These are phyloP conservation scores for Spiromastix sp. DNA, from an alignment of 2,329 filamentous ascomycete genomes.

Conservation along the genomic window DNA sequence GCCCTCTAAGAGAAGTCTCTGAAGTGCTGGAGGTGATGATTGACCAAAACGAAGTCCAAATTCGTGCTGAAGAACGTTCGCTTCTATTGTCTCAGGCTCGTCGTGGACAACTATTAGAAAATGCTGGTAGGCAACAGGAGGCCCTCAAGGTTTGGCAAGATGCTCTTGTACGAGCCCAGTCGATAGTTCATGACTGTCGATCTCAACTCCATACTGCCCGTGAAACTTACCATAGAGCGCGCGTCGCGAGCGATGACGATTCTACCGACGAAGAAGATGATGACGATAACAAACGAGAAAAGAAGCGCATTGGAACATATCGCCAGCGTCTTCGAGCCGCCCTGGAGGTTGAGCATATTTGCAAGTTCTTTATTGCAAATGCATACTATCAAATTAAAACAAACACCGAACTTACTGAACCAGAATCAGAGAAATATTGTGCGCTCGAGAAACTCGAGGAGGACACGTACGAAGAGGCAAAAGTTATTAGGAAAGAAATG, in stretches of 20 bases:
- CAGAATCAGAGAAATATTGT: slow-evolving; percentile 57
- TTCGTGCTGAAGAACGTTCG: slow-evolving; percentile 59
- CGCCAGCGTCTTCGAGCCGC: slow-evolving; percentile 60
- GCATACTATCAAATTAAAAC: slow-evolving; percentile 75
- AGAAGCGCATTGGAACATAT: slow-evolving; percentile 44
- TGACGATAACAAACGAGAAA: slow-evolving; percentile 21
- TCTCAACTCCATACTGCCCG: slow-evolving; percentile 46
- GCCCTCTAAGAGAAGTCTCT: slow-evolving; percentile 66
- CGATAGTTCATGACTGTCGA: slow-evolving; percentile 51
- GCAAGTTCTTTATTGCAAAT: slow-evolving; percentile 75
- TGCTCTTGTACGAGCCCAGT: slow-evolving; percentile 40
- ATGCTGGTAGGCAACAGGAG: slow-evolving; percentile 55
- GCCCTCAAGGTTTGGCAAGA: slow-evolving; percentile 61
- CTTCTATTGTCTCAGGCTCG: slow-evolving; percentile 54
- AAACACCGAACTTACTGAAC: slow-evolving; percentile 51
- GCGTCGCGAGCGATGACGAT: slow-evolving; percentile 6
- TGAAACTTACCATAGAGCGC: slow-evolving; percentile 12
- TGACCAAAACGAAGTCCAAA: slow-evolving; percentile 61
- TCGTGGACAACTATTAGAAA: slow-evolving; percentile 69
- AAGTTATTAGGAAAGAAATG: slow-evolving; percentile 66
- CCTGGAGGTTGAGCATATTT: slow-evolving; percentile 71
- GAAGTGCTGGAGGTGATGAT: slow-evolving; percentile 90
- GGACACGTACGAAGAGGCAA: slow-evolving; percentile 66
- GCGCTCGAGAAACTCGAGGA: slow-evolving; percentile 60
- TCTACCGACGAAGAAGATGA: slow-evolving; percentile 24